Conservation (phyloP, 176 grass and related monocot genomes). For the bread wheat (Triticum aestivum) region DNA sequence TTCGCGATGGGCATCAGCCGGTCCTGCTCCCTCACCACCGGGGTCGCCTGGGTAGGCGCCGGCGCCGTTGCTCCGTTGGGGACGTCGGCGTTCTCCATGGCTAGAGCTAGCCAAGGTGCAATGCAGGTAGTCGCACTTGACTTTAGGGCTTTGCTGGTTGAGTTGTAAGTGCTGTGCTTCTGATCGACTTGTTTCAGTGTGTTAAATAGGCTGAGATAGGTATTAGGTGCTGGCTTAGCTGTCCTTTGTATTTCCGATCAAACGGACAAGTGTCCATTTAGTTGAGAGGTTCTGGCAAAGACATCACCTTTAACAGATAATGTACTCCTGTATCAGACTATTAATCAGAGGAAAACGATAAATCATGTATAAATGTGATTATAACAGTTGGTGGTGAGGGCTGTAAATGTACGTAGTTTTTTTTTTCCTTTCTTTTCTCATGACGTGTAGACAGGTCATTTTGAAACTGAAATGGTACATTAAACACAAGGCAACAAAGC, state of each 20-base stretch:
- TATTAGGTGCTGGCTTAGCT: not conserved
- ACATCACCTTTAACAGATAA: not conserved
- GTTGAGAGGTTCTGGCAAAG: not conserved
- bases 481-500: not conserved
- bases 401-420: too few species aligned
- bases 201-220: constrained; percentile 16
- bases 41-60: not conserved
- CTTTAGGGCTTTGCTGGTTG: not conserved
- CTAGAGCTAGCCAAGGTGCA: not conserved
- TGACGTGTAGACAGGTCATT: not conserved
- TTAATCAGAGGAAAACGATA: not conserved
- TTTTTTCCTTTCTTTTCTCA: not conserved
- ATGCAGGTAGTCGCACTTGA: not conserved
- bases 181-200: not conserved
- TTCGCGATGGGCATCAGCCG: constrained; percentile 64
- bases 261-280: not conserved
- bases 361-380: not conserved
- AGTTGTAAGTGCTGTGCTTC: not conserved
- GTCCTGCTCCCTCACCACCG: constrained; percentile 56
- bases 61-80: not conserved
- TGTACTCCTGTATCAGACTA: not conserved
- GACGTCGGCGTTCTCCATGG: not conserved
- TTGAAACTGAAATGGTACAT: not conserved
- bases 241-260: not conserved
- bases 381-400: not conserved